Conservation (phyloP, 257 asterid genomes). For the Rhazya stricta region DNA sequence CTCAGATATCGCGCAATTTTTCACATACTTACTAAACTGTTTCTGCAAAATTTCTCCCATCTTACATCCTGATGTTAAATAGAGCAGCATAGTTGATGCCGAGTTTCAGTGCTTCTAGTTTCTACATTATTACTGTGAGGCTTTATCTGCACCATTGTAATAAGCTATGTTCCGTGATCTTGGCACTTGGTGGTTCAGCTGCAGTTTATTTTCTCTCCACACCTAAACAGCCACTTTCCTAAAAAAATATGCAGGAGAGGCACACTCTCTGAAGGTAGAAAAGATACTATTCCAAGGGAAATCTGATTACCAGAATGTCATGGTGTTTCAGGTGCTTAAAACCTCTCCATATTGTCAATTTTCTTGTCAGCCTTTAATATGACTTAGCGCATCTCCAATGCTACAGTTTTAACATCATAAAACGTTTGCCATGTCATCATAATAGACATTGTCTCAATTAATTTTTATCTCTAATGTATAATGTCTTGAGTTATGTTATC, state of each 20-base stretch:
- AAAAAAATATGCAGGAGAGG: slow-evolving; percentile 71
- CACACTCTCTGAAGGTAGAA: slow-evolving; percentile 93
- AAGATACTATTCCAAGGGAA: slow-evolving; percentile 76
- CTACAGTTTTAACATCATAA: too few relatives aligned
- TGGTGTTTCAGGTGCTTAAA: slow-evolving; percentile 76
- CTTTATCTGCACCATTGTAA: neutral
- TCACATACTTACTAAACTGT: neutral
- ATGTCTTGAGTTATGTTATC: too few relatives aligned
- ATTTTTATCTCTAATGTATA: too few relatives aligned
- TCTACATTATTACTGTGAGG: neutral
- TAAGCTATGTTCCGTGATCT: neutral
- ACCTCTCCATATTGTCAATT: slow-evolving; percentile 4
- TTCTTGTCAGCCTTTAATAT: neutral
- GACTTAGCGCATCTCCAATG: too few relatives aligned
- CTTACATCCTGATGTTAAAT: neutral
- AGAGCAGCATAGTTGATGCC: neutral
- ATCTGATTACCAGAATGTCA: slow-evolving; percentile 88
- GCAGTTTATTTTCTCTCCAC: neutral
- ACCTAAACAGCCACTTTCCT: neutral
- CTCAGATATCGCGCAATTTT: neutral
- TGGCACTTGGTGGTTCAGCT: neutral
- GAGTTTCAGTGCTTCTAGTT: neutral
- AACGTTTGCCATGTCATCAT: too few relatives aligned
- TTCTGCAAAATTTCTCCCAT: neutral
- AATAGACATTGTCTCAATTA: too few relatives aligned